Conservation (phyloP, 495 filamentous ascomycete species). For the Penicillium turbatum region DNA sequence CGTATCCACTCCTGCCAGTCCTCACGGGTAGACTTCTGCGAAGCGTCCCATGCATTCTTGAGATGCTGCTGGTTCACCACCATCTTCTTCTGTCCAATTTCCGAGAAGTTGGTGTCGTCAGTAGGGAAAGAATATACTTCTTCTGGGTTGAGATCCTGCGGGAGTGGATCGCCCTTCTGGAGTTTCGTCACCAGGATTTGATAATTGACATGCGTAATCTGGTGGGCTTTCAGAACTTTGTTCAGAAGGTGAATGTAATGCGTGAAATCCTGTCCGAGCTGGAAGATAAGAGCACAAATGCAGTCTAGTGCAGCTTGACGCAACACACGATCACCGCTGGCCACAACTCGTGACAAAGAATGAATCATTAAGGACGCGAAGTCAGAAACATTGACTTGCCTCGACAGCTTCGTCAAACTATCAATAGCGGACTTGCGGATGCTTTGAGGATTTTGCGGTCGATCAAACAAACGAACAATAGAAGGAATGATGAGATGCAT, state of each 20-base stretch:
- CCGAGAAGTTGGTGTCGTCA: constrained; percentile 73
- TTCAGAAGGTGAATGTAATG: constrained; percentile 90
- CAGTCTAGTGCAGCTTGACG: constrained; percentile 89
- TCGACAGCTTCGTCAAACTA: constrained; percentile 87
- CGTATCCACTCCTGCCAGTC: constrained; percentile 99
- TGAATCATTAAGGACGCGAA: constrained; percentile 94
- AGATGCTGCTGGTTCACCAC: constrained; percentile 96
- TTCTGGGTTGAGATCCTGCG: constrained; percentile 89
- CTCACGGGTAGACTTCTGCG: constrained; percentile 89
- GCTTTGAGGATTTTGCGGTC: constrained; percentile 66
- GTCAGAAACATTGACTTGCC: constrained; percentile 95
- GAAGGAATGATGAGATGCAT: constrained; percentile 98
- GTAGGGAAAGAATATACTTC: constrained; percentile 72
- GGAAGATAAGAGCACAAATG: constrained; percentile 89
- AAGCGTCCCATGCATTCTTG: constrained; percentile 95
- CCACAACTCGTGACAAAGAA: constrained; percentile 75
- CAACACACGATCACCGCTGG: constrained; percentile 63
- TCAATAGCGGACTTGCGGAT: constrained; percentile 89
- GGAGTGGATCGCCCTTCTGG: constrained; percentile 87
- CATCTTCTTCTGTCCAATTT: constrained; percentile 87
- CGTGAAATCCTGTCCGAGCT: constrained; percentile 90
- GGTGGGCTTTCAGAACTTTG: constrained; percentile 62
- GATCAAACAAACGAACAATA: constrained; percentile 90
- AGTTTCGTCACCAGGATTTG: constrained; percentile 85
- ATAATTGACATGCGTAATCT: constrained; percentile 81